phyloP scores from a whole-genome alignment of 345 rosid genomes.

The Melastoma malabathricum region DNA sequence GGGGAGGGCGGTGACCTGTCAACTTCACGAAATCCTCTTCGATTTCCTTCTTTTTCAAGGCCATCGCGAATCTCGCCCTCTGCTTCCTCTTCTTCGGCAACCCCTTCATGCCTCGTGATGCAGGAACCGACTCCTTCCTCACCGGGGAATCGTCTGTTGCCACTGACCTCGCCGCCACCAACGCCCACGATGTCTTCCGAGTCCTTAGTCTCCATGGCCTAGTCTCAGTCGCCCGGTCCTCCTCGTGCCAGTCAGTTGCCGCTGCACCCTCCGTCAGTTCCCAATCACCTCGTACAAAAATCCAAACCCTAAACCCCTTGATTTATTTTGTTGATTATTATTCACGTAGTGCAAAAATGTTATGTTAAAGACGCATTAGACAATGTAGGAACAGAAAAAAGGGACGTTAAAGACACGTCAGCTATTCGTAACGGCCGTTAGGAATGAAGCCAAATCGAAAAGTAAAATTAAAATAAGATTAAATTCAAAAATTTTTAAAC shows the following conservation, averaged over 20 bases:
- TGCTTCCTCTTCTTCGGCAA: conserved; percentile 19
- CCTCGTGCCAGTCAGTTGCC: conserved; percentile 10
- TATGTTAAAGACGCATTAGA: no score
- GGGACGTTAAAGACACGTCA: no score
- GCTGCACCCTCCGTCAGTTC: conserved; percentile 6
- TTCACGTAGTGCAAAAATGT: no score
- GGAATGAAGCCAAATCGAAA: no score
- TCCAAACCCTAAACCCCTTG: no score
- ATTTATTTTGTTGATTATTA: no score
- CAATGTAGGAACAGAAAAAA: no score
- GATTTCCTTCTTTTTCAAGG: conserved; percentile 54
- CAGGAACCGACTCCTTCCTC: conserved; percentile 15
- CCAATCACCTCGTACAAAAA: no score
- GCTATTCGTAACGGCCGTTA: no score
- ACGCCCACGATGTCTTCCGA: conserved; percentile 40
- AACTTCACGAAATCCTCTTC: conserved; percentile 50
- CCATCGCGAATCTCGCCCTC: conserved; percentile 25
- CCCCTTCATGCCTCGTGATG: conserved; percentile 10
- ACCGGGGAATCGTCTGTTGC: conserved; percentile 19
- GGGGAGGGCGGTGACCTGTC: conserved; percentile 33
- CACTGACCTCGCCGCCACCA: conserved; percentile 8
- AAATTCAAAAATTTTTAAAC: no score
- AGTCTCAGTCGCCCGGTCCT: neutral
- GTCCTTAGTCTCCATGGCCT: conserved; percentile 79
- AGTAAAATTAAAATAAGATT: no score